Evolutionary conservation across 768 basidiomycete species (phyloP), one percentile per base, ranked within the genome.

Genomic region (Hydnomerulius pinastri): DNA sequence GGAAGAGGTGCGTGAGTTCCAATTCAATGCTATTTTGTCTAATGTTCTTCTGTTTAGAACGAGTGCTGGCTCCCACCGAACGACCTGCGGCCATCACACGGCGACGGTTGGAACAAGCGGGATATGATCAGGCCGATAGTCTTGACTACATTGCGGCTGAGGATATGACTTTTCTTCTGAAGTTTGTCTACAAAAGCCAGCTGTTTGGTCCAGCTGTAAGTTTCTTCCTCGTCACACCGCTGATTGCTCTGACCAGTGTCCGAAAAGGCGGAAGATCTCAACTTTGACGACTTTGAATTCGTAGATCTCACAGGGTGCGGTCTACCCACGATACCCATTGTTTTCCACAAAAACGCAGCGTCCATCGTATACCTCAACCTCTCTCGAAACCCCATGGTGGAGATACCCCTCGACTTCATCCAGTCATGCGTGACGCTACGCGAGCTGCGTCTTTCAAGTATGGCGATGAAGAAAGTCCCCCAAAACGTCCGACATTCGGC

Each of bases 331-430:
- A 88, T 98, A 40, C 97, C 97, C 1, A 85, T 96, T 57, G 75
- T 83, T 50, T 76, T 98, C 11, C 88, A 99, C 67, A 79, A 82
- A 46, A 83, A 92, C 51, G 93, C 94, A 1, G 85, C 88, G 57
- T 80, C 81, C 21, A 94, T 99, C 61, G 74, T 90, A 50, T 85
- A 79, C 33, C 86, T 98, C 51, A 90, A 89, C 53, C 80, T 98
- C 12, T 96, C 93, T 4, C 84, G 90, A 37, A 99, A 98, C 64
- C 93, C 95, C 2, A 92, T 96, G 82, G 80, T 95, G 47, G 95
- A 98, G 67, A 87, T 98, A 29, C 97, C 96, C 1, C 84, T 92
- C 43, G 97, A 98, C 70, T 99, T 99, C 65, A 87, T 97, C 50
- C 91, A 97, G 68, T 82, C 87, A 5, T 96, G 93, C 63, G 81